Evolutionary conservation across 495 filamentous ascomycete species (phyloP), one percentile per base, ranked within the genome.

Genomic region (Letharia lupina): DNA sequence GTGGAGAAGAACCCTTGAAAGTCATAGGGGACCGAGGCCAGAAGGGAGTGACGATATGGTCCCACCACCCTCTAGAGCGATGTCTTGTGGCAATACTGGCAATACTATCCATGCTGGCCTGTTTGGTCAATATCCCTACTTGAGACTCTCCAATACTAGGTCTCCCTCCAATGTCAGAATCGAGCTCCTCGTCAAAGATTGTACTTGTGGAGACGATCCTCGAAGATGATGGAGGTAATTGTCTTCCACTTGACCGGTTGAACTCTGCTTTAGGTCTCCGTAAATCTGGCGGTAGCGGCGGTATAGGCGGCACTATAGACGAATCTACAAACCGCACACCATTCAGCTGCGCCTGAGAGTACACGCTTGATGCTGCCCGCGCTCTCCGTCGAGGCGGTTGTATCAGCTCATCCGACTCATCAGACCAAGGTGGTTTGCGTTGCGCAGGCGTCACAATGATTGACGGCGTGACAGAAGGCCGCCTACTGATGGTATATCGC

Each of bases 61-160:
- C 92, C 92, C 92, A 96, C 92, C 92, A 96, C 15, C 91, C 91
- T 45, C 84, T 82, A 6, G 90, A 91, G 45, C 82, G 77, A 15
- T 82, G 81, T 56, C 84, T 81, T 48, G 82, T 83, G 9, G 76
- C 71, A 48, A 82, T 74, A 15, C 78, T 81, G 9, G 76, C 71
- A 48, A 82, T 74, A 15, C 78, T 81, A 45, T 77, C 73, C 52
- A 60, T 65, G 61, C 68, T 70, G 18, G 50, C 63, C 8, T 64
- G 47, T 45, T 69, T 70, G 23, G 64, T 65, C 15, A 73, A 47
- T 20, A 71, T 67, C 52, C 68, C 60, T 65, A 65, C 54, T 75
- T 79, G 58, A 76, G 74, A 67, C 72, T 81, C 41, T 74, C 68
- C 60, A 70, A 73, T 65, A 66, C 73, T 31, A 68, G 76, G 45